Evolutionary conservation across 495 filamentous ascomycete genomes (phyloP), one percentile per base, ranked within the genome.

Genomic region (Neurospora pannonica): DNA sequence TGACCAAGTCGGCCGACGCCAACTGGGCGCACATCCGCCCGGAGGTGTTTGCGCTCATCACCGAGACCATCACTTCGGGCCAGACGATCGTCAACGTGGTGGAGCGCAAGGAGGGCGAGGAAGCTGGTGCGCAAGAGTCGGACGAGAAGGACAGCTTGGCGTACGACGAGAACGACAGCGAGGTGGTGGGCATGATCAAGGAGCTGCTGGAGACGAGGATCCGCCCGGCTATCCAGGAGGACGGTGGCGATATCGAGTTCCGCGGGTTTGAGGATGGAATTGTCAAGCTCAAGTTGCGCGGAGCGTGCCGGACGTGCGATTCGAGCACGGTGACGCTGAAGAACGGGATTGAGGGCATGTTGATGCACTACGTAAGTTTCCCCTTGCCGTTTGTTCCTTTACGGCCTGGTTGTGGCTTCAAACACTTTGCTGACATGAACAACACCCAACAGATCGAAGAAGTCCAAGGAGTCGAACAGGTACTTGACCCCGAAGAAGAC

Each of bases 111-210:
- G 80, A 83, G 0, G 87, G 84, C 19, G 77, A 74, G 0, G 73
- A 38, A 19, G n/a, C n/a, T n/a, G n/a, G n/a, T n/a, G n/a, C n/a
- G n/a, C 79, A 85, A 71, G 81, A 82, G 70, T 75, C 78, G 15
- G 79, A 70, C 37, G 84, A 89, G 31, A 86, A 89, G 76, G 92
- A 97, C 78, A 93, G 89, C 62, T 85, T 97, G 38, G 85, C 84
- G 54, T 97, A 92, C 79, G 88, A 94, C 76, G 93, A 95, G 78
- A 90, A 94, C 70, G 96, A 99, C 78, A 92, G 90, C 75, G 96
- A 99, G 82, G 94, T 97, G 11, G 90, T 98, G 37, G 90, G 93
- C 72, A 98, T 98, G 96, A 97, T 99, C 82, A 97, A 98, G 83
- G 96, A 99, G 84, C 84, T 99, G n/a, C 84, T 99, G 71, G 97